Evolutionary conservation across 176 grass and related monocot species (phyloP).

Genomic region (Avena atlantica): DNA sequence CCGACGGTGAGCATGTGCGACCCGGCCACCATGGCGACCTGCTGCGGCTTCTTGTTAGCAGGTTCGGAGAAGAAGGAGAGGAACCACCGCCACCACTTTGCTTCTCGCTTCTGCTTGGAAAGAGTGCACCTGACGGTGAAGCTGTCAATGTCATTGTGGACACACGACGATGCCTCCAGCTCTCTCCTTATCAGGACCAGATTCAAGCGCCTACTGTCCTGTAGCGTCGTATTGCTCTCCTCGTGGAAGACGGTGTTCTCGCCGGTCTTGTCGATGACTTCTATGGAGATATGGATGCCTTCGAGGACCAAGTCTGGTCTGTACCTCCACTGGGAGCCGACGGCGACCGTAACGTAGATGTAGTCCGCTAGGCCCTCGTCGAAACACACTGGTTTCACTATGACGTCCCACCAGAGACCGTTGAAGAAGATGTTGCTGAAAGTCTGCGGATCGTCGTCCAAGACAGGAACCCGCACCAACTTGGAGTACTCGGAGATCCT

Average conservation of each 20-base stretch:
- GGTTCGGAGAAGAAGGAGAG: not conserved
- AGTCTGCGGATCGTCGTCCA: not conserved
- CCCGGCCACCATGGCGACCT: not conserved
- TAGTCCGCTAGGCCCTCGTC: not conserved
- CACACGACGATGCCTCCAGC: conserved; percentile 6
- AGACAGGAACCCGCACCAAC: not conserved
- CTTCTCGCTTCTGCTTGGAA: not conserved
- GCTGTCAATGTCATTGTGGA: not conserved
- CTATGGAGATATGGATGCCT: not conserved
- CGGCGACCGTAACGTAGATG: not conserved
- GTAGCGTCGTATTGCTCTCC: too few relatives aligned
- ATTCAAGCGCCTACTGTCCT: not conserved
- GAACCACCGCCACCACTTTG: not conserved
- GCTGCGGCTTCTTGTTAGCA: not conserved
- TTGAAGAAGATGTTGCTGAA: not conserved
- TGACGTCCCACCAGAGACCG: not conserved
- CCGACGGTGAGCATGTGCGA: not conserved
- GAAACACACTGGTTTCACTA: not conserved
- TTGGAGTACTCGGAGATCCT: not conserved
- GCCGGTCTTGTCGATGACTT: not conserved
- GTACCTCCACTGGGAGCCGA: too few relatives aligned
- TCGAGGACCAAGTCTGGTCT: not conserved
- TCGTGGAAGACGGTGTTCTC: not conserved
- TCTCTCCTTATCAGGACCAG: not conserved
- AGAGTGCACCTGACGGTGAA: conserved; percentile 4